A percentile compares a stretch with the other conserved stretches of the same genome.
phyloP scores from a whole-genome alignment of 148 eudicot genomes.

The Heliamphora exappendiculata region DNA sequence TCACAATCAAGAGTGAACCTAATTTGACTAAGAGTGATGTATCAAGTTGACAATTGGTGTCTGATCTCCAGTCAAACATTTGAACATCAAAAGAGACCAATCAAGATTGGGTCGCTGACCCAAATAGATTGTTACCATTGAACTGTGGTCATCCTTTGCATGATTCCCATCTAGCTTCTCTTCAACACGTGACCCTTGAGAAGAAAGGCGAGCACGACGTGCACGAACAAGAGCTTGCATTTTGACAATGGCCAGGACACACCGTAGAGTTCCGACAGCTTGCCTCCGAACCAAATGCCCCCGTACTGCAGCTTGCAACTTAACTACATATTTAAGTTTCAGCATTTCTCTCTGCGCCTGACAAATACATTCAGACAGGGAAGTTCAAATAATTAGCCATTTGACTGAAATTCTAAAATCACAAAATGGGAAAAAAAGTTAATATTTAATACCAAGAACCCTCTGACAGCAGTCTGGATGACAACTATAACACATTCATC shows the following conservation, averaged over 20 bases:
- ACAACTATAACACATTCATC: slow-evolving; percentile 46
- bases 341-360: slow-evolving; percentile 52
- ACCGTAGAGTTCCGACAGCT: slow-evolving; percentile 79
- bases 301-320: slow-evolving; percentile 85
- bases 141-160: slow-evolving; percentile 3
- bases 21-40: neutral
- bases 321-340: slow-evolving; percentile 53
- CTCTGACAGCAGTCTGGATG: slow-evolving; percentile 66
- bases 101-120: neutral
- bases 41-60: neutral
- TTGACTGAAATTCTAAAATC: neutral
- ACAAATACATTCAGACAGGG: slow-evolving; percentile 10
- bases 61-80: neutral
- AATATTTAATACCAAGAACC: slow-evolving; percentile 62
- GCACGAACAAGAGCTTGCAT: slow-evolving; percentile 80
- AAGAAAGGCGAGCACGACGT: slow-evolving; percentile 34
- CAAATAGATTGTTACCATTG: slow-evolving; percentile 35
- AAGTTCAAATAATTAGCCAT: neutral
- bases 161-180: slow-evolving; percentile 9
- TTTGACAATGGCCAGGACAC: slow-evolving; percentile 78
- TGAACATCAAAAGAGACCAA: slow-evolving; percentile 1
- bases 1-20: neutral
- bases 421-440: neutral
- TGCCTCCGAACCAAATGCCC: slow-evolving; percentile 76
- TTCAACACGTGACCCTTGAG: slow-evolving; percentile 17